These are phyloP conservation scores for Phlyctochytrium arcticum DNA, from an alignment of 192 early-diverging fungal genomes.

Conservation along the genomic window DNA sequence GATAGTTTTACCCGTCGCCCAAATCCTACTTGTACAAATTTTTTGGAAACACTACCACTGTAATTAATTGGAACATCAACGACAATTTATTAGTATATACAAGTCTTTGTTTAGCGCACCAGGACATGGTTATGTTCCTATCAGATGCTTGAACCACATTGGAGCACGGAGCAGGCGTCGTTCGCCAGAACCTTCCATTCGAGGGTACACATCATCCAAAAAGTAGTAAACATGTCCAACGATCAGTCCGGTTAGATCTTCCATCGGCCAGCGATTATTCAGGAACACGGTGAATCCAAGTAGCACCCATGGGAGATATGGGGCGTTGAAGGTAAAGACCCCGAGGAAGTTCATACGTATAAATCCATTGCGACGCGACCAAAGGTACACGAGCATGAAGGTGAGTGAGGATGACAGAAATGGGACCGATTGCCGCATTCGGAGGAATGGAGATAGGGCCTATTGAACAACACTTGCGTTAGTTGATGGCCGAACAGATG, in stretches of 20 bases:
- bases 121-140: too few species aligned
- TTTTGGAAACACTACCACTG: too few species aligned
- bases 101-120: too few species aligned
- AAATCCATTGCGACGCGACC: conserved; percentile 94
- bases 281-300: conserved; percentile 83
- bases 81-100: too few species aligned
- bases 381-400: conserved; percentile 88
- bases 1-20: too few species aligned
- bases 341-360: conserved; percentile 86
- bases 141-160: background rate
- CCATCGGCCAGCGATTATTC: conserved; percentile 68
- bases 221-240: conserved; percentile 96
- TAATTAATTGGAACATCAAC: too few species aligned
- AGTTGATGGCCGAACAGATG: background rate
- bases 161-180: conserved; percentile 13
- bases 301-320: conserved; percentile 89
- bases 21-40: too few species aligned
- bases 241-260: conserved; percentile 77
- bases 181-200: conserved; percentile 13
- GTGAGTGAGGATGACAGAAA: conserved; percentile 82
- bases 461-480: background rate
- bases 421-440: conserved; percentile 45
- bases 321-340: conserved; percentile 85
- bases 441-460: conserved; percentile 33
- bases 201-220: conserved; percentile 90